Evolutionary conservation across 2,329 filamentous ascomycete species (phyloP).

Genomic region (Drechslerella coelobrocha): DNA sequence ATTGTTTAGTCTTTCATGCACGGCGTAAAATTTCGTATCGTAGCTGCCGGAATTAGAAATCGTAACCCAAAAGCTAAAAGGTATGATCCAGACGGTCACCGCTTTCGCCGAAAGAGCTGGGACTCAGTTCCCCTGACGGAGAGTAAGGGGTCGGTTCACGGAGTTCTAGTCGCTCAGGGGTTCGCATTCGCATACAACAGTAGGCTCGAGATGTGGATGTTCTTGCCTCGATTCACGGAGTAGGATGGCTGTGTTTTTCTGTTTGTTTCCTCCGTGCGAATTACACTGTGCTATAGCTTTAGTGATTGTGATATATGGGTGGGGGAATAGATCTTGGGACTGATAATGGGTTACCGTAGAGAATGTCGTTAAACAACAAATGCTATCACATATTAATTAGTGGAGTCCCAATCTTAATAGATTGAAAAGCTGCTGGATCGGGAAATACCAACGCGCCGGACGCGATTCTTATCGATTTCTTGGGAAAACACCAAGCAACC

Average conservation of each 20-base stretch:
- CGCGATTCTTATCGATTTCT: slow-evolving; percentile 15
- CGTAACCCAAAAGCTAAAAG: slow-evolving; percentile 2
- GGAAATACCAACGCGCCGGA: slow-evolving; percentile 25
- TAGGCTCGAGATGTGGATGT: not conserved
- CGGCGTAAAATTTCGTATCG: slow-evolving; percentile 12
- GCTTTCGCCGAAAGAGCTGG: slow-evolving; percentile 17
- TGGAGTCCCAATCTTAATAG: slow-evolving; percentile 29
- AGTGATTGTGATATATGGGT: slow-evolving; percentile 16
- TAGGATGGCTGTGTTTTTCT: not conserved
- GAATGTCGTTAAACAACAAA: not conserved
- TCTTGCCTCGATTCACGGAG: slow-evolving; percentile 30
- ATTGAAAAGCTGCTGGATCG: slow-evolving; percentile 27
- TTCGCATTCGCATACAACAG: not conserved
- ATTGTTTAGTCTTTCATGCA: slow-evolving; percentile 18
- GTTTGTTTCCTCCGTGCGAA: not conserved
- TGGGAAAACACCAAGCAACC: not conserved
- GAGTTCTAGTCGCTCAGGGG: slow-evolving; percentile 24
- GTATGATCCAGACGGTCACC: slow-evolving; percentile 2
- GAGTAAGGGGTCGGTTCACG: slow-evolving; percentile 30
- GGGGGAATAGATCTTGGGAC: not conserved
- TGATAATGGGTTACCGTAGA: too few relatives aligned
- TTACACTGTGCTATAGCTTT: not conserved
- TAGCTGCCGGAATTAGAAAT: slow-evolving; percentile 24
- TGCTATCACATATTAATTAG: not conserved
- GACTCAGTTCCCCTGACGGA: not conserved